Conservation (phyloP, 2,329 filamentous ascomycete genomes). For the Ascochyta clinopodiicola region DNA sequence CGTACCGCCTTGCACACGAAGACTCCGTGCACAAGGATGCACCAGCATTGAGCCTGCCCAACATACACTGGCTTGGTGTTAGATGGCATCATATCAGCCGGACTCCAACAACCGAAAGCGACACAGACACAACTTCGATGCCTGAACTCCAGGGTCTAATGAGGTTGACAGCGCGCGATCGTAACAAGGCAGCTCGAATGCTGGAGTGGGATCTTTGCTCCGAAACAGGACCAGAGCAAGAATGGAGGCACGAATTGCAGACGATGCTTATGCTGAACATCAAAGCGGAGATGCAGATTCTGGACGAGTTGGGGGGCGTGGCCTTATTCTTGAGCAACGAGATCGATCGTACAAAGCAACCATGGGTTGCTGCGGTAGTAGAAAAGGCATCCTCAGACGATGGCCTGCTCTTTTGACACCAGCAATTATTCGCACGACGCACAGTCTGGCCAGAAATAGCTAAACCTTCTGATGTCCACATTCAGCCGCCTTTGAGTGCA, state of each 20-base stretch:
- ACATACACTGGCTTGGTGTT: conserved; percentile 71
- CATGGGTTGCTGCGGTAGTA: conserved; percentile 6
- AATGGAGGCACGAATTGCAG: conserved; percentile 67
- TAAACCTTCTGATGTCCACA: too few species aligned
- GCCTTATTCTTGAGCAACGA: conserved; percentile 38
- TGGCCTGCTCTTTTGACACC: conserved; percentile 35
- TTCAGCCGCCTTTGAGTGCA: not conserved
- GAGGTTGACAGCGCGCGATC: conserved; percentile 62
- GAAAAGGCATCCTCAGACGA: conserved; percentile 26
- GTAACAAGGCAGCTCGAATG: conserved; percentile 63
- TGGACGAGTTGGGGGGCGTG: conserved; percentile 57
- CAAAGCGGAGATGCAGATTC: conserved; percentile 79
- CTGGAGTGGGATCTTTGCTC: conserved; percentile 54
- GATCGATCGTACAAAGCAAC: conserved; percentile 20
- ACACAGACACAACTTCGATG: conserved; percentile 15
- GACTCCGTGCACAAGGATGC: conserved; percentile 49
- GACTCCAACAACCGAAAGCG: conserved; percentile 21
- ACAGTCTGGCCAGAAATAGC: not conserved
- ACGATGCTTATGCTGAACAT: conserved; percentile 74
- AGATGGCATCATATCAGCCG: conserved; percentile 42
- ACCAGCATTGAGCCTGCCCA: conserved; percentile 50
- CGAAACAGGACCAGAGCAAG: conserved; percentile 43
- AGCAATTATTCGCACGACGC: not conserved
- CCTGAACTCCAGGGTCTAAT: conserved; percentile 53
- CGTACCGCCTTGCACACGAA: conserved; percentile 68